phyloP scores from a whole-genome alignment of 345 rosid genomes.

The Geranium brycei region DNA sequence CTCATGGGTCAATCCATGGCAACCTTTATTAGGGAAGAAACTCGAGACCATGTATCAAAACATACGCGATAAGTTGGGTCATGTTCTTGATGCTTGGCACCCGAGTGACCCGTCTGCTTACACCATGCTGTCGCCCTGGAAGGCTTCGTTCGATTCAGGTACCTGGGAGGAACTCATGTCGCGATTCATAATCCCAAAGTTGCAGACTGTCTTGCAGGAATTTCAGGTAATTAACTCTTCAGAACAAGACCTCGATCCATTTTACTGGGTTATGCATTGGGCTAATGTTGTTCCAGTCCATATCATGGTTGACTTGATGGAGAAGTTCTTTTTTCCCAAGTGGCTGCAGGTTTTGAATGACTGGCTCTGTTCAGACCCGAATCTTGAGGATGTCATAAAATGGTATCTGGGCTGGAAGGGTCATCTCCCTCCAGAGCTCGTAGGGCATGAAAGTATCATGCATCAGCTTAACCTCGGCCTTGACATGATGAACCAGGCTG shows the following conservation, averaged over 20 bases:
- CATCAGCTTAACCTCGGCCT: conserved; percentile 59
- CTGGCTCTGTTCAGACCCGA: conserved; percentile 62
- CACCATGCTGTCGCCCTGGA: conserved; percentile 85
- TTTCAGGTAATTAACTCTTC: conserved; percentile 73
- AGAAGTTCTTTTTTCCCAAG: conserved; percentile 64
- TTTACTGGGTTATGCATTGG: conserved; percentile 74
- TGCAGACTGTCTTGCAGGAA: conserved; percentile 73
- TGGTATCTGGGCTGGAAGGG: conserved; percentile 82
- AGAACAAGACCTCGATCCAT: conserved; percentile 59
- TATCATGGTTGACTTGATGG: conserved; percentile 87
- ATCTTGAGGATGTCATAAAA: conserved; percentile 58
- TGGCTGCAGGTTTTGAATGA: conserved; percentile 83
- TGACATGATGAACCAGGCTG: conserved; percentile 67
- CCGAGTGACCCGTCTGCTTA: conserved; percentile 77
- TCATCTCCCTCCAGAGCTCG: conserved; percentile 70
- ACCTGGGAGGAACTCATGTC: conserved; percentile 92
- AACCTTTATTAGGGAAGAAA: conserved; percentile 66
- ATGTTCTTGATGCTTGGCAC: conserved; percentile 88
- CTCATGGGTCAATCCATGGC: conserved; percentile 93
- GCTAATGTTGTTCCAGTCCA: conserved; percentile 70
- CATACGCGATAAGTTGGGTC: conserved; percentile 68
- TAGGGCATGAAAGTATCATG: conserved; percentile 62
- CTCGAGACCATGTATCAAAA: conserved; percentile 66
- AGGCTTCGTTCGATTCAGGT: conserved; percentile 65
- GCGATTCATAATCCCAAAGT: conserved; percentile 76